phyloP scores from a whole-genome alignment of 305 asterid genomes.

The Fraxinus sp. region DNA sequence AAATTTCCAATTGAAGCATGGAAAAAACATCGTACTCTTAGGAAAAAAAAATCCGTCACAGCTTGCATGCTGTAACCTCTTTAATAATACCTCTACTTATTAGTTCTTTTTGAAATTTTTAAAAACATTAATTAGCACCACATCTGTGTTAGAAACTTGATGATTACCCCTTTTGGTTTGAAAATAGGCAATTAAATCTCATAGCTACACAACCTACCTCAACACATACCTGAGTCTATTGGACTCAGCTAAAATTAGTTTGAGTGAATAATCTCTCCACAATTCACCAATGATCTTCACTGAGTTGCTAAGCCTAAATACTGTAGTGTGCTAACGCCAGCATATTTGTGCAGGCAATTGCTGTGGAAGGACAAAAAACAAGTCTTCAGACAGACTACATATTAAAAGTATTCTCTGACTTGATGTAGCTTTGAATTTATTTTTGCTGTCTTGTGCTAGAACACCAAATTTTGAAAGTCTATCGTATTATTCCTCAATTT shows the following conservation, averaged over 20 bases:
- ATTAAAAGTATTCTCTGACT: conserved; percentile 44
- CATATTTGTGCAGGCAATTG: conserved; percentile 55
- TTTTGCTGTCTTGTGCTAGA: neutral
- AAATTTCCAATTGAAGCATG: neutral
- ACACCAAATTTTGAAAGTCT: conserved; percentile 8
- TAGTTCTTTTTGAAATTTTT: neutral
- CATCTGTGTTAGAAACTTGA: neutral
- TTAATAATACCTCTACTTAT: neutral
- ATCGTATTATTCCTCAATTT: neutral
- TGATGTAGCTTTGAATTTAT: conserved; percentile 1
- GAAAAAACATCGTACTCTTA: neutral
- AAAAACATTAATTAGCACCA: neutral
- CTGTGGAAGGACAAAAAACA: conserved; percentile 65
- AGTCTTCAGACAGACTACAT: conserved; percentile 76
- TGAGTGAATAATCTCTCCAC: neutral
- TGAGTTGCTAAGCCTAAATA: neutral
- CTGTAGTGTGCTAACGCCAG: conserved; percentile 9
- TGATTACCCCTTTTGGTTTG: neutral
- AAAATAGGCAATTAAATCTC: neutral
- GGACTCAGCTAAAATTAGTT: neutral
- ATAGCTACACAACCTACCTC: neutral
- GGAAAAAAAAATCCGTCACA: neutral
- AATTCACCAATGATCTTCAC: neutral
- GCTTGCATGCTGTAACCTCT: neutral
- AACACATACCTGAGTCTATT: neutral